Percentiles rank a stretch among this genome's conserved stretches.
Conservation (phyloP, 2,329 filamentous ascomycete genomes). For the Fusarium buharicum region DNA sequence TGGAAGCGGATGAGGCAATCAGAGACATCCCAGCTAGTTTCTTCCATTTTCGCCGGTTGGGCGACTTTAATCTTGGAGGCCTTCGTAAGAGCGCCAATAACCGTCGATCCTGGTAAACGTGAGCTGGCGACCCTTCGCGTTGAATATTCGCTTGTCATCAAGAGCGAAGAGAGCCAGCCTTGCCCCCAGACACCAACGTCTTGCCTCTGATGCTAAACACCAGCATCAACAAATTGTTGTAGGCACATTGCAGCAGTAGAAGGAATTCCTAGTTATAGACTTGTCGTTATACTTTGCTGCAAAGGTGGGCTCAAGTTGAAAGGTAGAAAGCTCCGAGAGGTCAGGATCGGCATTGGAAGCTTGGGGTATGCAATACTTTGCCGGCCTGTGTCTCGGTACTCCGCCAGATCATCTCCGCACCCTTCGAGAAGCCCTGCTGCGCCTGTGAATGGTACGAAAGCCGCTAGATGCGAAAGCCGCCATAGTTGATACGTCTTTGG, state of each 20-base stretch:
- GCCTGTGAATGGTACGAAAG: conserved; percentile 38
- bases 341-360: conserved; percentile 41
- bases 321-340: conserved; percentile 36
- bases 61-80: conserved; percentile 11
- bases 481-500: conserved; percentile 42
- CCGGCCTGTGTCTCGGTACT: conserved; percentile 30
- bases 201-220: not conserved
- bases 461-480: conserved; percentile 43
- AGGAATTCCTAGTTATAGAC: conserved; percentile 24
- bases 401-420: conserved; percentile 35
- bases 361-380: conserved; percentile 28
- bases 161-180: conserved; percentile 2
- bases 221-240: conserved; percentile 13
- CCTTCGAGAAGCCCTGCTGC: conserved; percentile 33
- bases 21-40: conserved; percentile 27
- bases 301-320: conserved; percentile 32
- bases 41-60: conserved; percentile 25
- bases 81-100: conserved; percentile 17
- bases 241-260: conserved; percentile 27
- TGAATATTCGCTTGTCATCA: not conserved
- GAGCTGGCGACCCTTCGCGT: conserved; percentile 4
- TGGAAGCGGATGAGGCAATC: conserved; percentile 30
- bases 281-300: conserved; percentile 34
- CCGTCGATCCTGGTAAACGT: conserved; percentile 3
- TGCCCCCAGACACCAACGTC: not conserved